These are phyloP conservation scores for Candida adriatica DNA, from an alignment of 805 yeast species.

Conservation along the genomic window DNA sequence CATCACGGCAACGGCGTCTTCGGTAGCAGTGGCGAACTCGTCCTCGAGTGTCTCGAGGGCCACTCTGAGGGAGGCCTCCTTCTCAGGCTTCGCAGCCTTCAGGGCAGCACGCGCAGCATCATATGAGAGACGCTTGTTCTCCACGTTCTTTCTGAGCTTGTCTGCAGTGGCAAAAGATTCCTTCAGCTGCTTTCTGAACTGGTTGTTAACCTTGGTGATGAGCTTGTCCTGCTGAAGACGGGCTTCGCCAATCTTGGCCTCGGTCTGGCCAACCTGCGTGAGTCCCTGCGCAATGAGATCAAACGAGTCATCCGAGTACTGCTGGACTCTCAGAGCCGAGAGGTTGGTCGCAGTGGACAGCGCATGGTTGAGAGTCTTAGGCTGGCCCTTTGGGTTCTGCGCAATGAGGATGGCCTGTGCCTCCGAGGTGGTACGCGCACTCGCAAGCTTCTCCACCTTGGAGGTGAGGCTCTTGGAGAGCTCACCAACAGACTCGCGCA, in stretches of 20 bases:
- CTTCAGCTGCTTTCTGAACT: slow-evolving; percentile 54
- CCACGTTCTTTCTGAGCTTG: slow-evolving; percentile 66
- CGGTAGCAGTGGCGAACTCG: slow-evolving; percentile 83
- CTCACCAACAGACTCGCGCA: slow-evolving; percentile 67
- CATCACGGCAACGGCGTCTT: slow-evolving; percentile 79
- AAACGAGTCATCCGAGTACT: slow-evolving; percentile 31
- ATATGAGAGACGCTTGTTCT: slow-evolving; percentile 68
- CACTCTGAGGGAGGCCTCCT: slow-evolving; percentile 67
- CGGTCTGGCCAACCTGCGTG: slow-evolving; percentile 59
- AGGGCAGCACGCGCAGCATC: slow-evolving; percentile 66
- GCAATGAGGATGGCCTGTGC: slow-evolving; percentile 66
- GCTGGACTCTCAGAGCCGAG: slow-evolving; percentile 26
- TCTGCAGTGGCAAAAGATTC: slow-evolving; percentile 56
- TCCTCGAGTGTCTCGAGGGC: slow-evolving; percentile 82
- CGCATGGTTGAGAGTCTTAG: slow-evolving; percentile 81
- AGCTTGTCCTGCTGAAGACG: slow-evolving; percentile 76
- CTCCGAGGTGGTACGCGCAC: slow-evolving; percentile 72
- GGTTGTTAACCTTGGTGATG: slow-evolving; percentile 64
- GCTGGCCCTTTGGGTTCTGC: slow-evolving; percentile 44
- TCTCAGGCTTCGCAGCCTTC: slow-evolving; percentile 47
- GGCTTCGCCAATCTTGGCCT: slow-evolving; percentile 74
- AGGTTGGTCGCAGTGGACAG: slow-evolving; percentile 66
- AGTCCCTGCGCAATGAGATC: slow-evolving; percentile 55
- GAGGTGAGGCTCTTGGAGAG: slow-evolving; percentile 59
- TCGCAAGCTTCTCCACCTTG: slow-evolving; percentile 60